Percentiles rank a stretch among this genome's conserved stretches.
Evolutionary conservation across 768 basidiomycete genomes (phyloP).

Genomic region (Collybiopsis luxurians): DNA sequence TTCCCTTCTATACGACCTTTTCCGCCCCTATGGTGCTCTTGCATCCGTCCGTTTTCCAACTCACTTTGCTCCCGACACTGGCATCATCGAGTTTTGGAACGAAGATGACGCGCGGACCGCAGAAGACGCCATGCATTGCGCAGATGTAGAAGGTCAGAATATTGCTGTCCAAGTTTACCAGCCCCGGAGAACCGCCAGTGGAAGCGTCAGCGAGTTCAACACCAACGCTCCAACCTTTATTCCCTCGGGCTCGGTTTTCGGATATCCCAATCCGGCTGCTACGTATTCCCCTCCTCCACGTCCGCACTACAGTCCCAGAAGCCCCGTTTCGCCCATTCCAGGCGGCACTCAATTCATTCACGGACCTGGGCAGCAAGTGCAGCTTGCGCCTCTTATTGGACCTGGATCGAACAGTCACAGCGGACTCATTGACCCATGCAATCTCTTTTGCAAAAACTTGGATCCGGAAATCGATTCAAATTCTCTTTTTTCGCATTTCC

Average conservation of each 20-base stretch:
- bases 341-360: constrained; percentile 54
- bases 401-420: constrained; percentile 84
- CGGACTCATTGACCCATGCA: constrained; percentile 88
- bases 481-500: constrained; percentile 78
- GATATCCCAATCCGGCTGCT: constrained; percentile 59
- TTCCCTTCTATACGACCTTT: constrained; percentile 78
- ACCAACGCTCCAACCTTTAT: constrained; percentile 74
- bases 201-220: constrained; percentile 61
- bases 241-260: constrained; percentile 62
- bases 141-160: constrained; percentile 80
- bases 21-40: constrained; percentile 80
- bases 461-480: constrained; percentile 86
- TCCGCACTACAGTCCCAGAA: constrained; percentile 36
- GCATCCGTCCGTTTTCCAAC: constrained; percentile 74
- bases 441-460: constrained; percentile 88
- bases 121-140: constrained; percentile 80
- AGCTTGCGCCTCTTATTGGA: constrained; percentile 69
- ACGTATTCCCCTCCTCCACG: constrained; percentile 76
- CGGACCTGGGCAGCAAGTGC: constrained; percentile 89
- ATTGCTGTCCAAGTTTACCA: constrained; percentile 82
- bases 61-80: constrained; percentile 74
- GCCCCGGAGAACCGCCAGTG: constrained; percentile 54
- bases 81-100: constrained; percentile 82
- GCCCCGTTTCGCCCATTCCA: constrained; percentile 39
- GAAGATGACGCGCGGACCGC: constrained; percentile 81